phyloP scores from a whole-genome alignment of 345 rosid genomes.

The Heritiera littoralis region DNA sequence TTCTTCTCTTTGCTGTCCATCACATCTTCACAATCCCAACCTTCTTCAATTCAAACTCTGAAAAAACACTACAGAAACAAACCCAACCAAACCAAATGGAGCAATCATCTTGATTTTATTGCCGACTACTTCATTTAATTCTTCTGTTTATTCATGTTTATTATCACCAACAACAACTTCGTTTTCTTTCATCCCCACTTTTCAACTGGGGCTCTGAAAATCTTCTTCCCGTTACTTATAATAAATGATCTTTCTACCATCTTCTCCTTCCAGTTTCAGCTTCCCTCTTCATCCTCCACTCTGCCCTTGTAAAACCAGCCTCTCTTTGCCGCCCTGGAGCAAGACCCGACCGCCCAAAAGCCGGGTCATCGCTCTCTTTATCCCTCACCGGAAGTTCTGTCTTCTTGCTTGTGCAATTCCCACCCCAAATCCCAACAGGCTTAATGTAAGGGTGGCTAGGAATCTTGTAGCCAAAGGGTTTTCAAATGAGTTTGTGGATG shows the following conservation, averaged over 20 bases:
- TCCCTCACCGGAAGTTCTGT: slow-evolving; percentile 28
- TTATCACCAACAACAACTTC: slow-evolving; percentile 24
- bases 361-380: background rate
- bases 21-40: slow-evolving; percentile 2
- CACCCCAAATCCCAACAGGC: slow-evolving; percentile 23
- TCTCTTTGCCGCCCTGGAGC: slow-evolving; percentile 24
- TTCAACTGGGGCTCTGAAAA: slow-evolving; percentile 25
- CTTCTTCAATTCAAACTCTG: background rate
- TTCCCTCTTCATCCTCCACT: slow-evolving; percentile 30
- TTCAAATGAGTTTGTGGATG: slow-evolving; percentile 50
- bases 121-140: background rate
- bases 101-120: background rate
- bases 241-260: slow-evolving; percentile 54
- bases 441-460: slow-evolving; percentile 38
- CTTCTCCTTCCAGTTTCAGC: slow-evolving; percentile 41
- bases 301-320: slow-evolving; percentile 37
- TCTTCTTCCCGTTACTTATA: slow-evolving; percentile 18
- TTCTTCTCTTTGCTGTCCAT: background rate
- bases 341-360: background rate
- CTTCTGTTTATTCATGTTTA: slow-evolving; percentile 32
- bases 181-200: slow-evolving; percentile 24
- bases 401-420: slow-evolving; percentile 45
- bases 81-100: background rate
- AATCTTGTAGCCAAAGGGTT: slow-evolving; percentile 43
- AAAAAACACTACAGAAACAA: too few relatives aligned